Conservation (phyloP, 169 alveolate genomes). For the Plasmodium fragile region DNA sequence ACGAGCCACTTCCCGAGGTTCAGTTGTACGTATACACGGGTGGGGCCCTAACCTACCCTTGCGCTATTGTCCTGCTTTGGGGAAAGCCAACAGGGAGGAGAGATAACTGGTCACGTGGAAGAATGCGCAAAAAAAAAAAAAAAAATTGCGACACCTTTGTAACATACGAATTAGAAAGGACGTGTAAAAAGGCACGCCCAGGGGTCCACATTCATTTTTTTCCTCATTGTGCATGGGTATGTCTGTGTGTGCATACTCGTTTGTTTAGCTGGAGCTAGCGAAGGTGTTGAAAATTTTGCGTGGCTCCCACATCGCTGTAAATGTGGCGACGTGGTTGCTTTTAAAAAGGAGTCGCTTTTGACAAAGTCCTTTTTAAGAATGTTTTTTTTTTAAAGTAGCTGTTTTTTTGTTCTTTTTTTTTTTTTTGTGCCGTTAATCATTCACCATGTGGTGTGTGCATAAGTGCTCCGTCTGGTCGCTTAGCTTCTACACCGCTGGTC, state of each 20-base stretch:
- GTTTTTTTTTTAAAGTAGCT: neutral
- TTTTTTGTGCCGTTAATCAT: neutral
- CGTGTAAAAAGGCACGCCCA: neutral
- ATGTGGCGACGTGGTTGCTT: conserved; percentile 11
- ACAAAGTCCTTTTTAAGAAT: no score
- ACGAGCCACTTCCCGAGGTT: neutral
- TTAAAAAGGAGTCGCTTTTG: neutral
- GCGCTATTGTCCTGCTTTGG: neutral
- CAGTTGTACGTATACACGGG: neutral
- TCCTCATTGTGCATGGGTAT: neutral
- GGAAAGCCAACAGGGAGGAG: neutral
- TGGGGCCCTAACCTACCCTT: neutral
- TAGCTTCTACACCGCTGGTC: neutral
- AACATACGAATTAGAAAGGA: neutral
- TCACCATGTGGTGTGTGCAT: neutral
- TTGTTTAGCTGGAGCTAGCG: neutral
- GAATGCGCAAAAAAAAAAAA: neutral
- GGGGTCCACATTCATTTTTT: neutral
- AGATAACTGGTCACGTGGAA: neutral
- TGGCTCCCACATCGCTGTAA: conserved; percentile 9
- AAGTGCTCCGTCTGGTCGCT: neutral
- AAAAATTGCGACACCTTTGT: neutral
- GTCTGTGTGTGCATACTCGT: neutral
- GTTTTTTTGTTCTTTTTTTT: neutral
- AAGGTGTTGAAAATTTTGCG: neutral